Percentiles rank a stretch among this genome's conserved stretches.
These are phyloP conservation scores for Blastobotrys ciferrii DNA, from an alignment of 1,139 yeast genomes.

Conservation along the genomic window DNA sequence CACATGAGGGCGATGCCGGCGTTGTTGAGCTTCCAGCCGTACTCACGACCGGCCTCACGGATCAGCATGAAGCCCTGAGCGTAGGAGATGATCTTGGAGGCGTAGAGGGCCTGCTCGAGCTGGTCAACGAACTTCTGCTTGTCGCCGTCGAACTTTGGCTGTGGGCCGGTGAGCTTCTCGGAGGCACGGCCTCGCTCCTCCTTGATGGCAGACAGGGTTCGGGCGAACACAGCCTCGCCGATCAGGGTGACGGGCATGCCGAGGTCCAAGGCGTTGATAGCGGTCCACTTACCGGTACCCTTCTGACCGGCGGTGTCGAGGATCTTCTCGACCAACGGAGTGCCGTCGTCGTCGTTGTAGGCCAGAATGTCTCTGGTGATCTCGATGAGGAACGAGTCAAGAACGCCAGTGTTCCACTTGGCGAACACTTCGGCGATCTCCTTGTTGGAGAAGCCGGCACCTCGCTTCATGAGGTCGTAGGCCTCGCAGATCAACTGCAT, in stretches of 20 bases:
- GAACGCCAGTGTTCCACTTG: conserved; percentile 95
- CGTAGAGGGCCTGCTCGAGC: conserved; percentile 97
- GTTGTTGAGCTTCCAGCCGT: conserved; percentile 95
- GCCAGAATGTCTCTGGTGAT: conserved; percentile 93
- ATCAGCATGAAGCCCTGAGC: conserved; percentile 99
- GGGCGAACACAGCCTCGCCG: conserved; percentile 97
- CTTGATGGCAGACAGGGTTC: conserved; percentile 93
- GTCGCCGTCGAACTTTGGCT: conserved; percentile 64
- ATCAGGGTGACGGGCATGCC: conserved; percentile 98
- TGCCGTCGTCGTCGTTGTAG: conserved; percentile 81
- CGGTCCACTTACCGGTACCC: conserved; percentile 99
- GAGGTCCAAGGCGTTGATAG: conserved; percentile 93
- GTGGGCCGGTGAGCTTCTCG: conserved; percentile 74
- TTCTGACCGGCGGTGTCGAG: conserved; percentile 97
- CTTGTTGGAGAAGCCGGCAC: conserved; percentile 83
- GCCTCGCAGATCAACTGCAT: conserved; percentile 99
- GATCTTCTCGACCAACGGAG: conserved; percentile 93
- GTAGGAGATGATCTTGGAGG: conserved; percentile 96
- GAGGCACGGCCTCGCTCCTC: conserved; percentile 88
- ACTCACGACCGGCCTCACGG: conserved; percentile 96
- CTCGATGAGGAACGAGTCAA: conserved; percentile 95
- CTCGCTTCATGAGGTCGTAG: conserved; percentile 91
- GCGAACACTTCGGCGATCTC: conserved; percentile 93
- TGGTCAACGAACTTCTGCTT: conserved; percentile 83
- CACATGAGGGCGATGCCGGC: conserved; percentile 99